Percentiles rank a stretch among this genome's conserved stretches.
Evolutionary conservation across 164 flowering plant species (phyloP).

Genomic region (Liriodendron chinense): DNA sequence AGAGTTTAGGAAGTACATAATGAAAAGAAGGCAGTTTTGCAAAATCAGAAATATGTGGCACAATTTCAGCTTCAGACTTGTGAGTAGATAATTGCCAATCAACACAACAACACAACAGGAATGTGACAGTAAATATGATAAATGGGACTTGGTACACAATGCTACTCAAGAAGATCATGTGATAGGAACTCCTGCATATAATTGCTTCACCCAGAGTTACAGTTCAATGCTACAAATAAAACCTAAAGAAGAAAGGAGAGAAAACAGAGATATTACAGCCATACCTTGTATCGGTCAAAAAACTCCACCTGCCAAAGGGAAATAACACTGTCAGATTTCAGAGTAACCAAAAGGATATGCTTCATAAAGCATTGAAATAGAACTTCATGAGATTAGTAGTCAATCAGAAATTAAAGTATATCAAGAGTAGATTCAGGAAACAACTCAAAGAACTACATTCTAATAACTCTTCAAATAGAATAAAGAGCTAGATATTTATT

Average conservation of each 20-base stretch:
- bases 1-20: no score
- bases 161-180: background rate
- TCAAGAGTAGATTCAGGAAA: no score
- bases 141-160: background rate
- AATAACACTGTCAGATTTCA: constrained; percentile 10
- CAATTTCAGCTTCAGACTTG: no score
- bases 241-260: background rate
- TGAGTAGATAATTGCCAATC: no score
- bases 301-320: constrained; percentile 73
- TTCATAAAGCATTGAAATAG: background rate
- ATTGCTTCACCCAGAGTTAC: background rate
- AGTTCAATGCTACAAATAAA: background rate
- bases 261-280: constrained; percentile 3
- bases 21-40: no score
- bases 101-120: no score
- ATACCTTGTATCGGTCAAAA: constrained; percentile 90
- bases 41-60: no score
- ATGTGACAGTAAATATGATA: background rate
- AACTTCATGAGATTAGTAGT: background rate
- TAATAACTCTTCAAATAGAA: no score
- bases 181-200: background rate
- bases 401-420: no score
- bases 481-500: no score
- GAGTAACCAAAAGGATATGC: constrained; percentile 5
- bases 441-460: no score